Conservation (phyloP, 495 filamentous ascomycete species). For the Tetracladium setigerum region DNA sequence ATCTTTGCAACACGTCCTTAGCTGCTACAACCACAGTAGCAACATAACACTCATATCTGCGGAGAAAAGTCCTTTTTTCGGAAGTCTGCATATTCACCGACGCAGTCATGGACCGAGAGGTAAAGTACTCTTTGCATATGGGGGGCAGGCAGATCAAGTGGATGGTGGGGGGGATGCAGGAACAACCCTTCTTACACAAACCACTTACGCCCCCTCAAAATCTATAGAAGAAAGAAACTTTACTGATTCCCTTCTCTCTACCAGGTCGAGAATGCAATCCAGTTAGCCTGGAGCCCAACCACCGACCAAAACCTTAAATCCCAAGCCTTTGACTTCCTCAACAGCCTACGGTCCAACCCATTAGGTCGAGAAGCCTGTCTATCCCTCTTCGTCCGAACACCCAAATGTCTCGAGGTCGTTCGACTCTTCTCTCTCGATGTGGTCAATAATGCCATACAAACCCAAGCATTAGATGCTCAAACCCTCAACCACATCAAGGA, state of each 20-base stretch:
- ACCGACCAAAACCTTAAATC: constrained; percentile 66
- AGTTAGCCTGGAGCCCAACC: constrained; percentile 75
- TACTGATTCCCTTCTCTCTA: neutral
- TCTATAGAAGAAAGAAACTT: too few relatives aligned
- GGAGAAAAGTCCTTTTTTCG: neutral
- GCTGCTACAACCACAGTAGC: constrained; percentile 15
- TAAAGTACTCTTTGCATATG: too few relatives aligned
- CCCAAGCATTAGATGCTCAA: constrained; percentile 57
- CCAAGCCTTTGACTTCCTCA: constrained; percentile 84
- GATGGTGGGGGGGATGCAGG: too few relatives aligned
- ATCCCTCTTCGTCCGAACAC: constrained; percentile 72
- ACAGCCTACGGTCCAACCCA: constrained; percentile 69
- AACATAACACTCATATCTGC: neutral
- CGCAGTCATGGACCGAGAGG: too few relatives aligned
- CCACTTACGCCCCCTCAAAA: too few relatives aligned
- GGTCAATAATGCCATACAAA: constrained; percentile 80
- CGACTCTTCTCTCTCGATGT: constrained; percentile 84
- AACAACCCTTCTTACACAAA: too few relatives aligned
- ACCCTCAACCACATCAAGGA: constrained; percentile 65
- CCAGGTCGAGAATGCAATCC: constrained; percentile 86
- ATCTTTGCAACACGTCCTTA: constrained; percentile 2
- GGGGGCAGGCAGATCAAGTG: too few relatives aligned
- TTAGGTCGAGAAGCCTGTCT: constrained; percentile 84
- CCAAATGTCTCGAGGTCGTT: constrained; percentile 73
- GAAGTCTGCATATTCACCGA: too few relatives aligned